Evolutionary conservation across 1,139 yeast species (phyloP), one percentile per base, ranked within the genome.

Genomic region (Taphrina communis): DNA sequence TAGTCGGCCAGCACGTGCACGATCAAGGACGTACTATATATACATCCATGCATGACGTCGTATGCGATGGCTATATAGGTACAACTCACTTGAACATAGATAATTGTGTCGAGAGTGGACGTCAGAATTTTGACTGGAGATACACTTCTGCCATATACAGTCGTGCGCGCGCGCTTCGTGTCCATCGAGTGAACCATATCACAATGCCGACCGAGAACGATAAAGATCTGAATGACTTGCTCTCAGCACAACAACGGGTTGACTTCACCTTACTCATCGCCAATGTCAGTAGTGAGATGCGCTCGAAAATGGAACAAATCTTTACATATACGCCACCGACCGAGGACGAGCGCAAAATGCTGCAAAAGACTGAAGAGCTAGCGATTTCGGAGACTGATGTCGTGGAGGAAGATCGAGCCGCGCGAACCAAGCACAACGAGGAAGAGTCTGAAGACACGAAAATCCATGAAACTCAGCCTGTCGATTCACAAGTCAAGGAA

Each of bases 201-300:
- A 53, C 58, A 17, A 58, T 58, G 62, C 62, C 62, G 41, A 44
- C 62, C 39, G 67, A 63, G 21, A 31, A 48, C 25, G 68, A 65
- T 21, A 58, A 57, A 17, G 68, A 65, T 50, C 58, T 65, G 6
- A 65, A 65, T 42, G 63, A 57, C 25, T n/a, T 65, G 46, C 58
- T 65, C 14, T 57, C 68, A 7, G 52, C 68, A 8, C 57, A 19
- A 19, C 68, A 65, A 48, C 48, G 68, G 6, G 52, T 35, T 1
- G 68, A 65, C 19, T 65, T 65, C 42, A 57, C 65, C 2, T 41
- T 65, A n/a, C 65, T 65, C 14, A 35, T 65, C n/a, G 63, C 62
- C 31, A 51, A 58, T 57, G 68, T 59, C 17, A 57, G 50, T 19
- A 44, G 48, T 31, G 57, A 42, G 38, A 57, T 65, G 68, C 58